phyloP scores from a whole-genome alignment of 129 eudicot species.

The Helichrysum umbraculigerum region DNA sequence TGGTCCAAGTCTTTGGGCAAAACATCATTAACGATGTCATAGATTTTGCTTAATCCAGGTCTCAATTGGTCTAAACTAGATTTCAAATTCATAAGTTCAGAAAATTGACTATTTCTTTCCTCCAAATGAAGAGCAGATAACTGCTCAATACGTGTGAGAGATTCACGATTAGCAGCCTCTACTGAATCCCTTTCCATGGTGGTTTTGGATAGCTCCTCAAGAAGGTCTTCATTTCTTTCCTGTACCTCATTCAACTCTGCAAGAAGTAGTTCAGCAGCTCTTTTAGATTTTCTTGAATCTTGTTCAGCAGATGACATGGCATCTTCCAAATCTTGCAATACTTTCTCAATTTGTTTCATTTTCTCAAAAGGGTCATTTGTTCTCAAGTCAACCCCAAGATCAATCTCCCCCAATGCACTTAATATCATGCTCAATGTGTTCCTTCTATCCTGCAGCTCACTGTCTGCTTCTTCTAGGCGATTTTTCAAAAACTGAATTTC shows the following conservation, averaged over 20 bases:
- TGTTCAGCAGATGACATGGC: conserved; percentile 54
- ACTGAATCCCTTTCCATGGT: conserved; percentile 63
- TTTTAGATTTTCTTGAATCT: conserved; percentile 78
- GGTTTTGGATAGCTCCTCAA: conserved; percentile 71
- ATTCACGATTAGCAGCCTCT: conserved; percentile 63
- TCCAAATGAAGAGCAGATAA: conserved; percentile 50
- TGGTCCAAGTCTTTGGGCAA: conserved; percentile 67
- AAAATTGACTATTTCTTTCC: conserved; percentile 52
- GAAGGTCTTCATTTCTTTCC: conserved; percentile 92
- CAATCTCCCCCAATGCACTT: conserved; percentile 49
- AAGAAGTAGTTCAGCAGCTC: conserved; percentile 88
- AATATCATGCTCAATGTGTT: conserved; percentile 50
- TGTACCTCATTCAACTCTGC: conserved; percentile 95
- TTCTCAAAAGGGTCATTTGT: conserved; percentile 60
- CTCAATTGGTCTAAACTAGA: conserved; percentile 51
- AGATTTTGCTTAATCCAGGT: conserved; percentile 47
- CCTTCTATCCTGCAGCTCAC: conserved; percentile 53
- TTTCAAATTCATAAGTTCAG: conserved; percentile 53
- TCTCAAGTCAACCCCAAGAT: conserved; percentile 38
- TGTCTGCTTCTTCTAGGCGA: conserved; percentile 53
- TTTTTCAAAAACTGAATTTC: conserved; percentile 51
- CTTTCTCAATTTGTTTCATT: conserved; percentile 50
- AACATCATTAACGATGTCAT: conserved; percentile 39
- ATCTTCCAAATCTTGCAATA: conserved; percentile 43
- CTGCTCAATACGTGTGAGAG: conserved; percentile 54